Percentiles rank a stretch among this genome's conserved stretches.
phyloP scores from a whole-genome alignment of 169 alveolate genomes.

The Cryptosporidium andersoni region DNA sequence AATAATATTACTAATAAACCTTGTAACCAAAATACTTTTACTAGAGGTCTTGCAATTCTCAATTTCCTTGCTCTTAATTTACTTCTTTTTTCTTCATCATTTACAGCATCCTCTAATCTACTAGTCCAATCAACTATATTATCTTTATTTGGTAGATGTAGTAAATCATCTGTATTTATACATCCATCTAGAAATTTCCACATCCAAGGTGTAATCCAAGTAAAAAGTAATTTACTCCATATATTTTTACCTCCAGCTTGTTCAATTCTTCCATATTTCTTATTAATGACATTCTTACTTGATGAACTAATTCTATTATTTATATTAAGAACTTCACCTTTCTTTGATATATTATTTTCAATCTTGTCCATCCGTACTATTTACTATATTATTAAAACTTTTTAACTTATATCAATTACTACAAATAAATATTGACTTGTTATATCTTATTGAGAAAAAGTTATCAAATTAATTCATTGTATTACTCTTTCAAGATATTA shows the following conservation, averaged over 20 bases:
- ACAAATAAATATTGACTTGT: too few species aligned
- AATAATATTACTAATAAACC: conserved; percentile 15
- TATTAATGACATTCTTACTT: not conserved
- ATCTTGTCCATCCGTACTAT: too few species aligned
- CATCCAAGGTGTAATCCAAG: conserved; percentile 70
- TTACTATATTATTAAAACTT: too few species aligned
- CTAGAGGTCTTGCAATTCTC: conserved; percentile 27
- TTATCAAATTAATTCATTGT: too few species aligned
- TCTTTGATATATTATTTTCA: too few species aligned
- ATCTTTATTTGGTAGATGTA: conserved; percentile 50
- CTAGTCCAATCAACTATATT: conserved; percentile 30
- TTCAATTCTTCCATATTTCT: conserved; percentile 1
- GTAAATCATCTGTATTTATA: conserved; percentile 44
- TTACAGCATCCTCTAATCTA: conserved; percentile 42
- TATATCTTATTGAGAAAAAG: too few species aligned
- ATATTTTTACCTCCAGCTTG: conserved; percentile 47
- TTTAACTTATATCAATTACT: too few species aligned
- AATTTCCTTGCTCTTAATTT: conserved; percentile 30
- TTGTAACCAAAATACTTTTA: conserved; percentile 59
- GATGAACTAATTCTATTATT: not conserved
- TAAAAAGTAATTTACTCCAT: conserved; percentile 52
- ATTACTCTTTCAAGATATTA: too few species aligned
- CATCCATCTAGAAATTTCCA: conserved; percentile 38
- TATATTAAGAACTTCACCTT: too few species aligned
- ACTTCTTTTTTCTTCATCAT: conserved; percentile 57